phyloP scores from a whole-genome alignment of 225 moss, liverwort and hornwort species.

The Bryum argenteum region DNA sequence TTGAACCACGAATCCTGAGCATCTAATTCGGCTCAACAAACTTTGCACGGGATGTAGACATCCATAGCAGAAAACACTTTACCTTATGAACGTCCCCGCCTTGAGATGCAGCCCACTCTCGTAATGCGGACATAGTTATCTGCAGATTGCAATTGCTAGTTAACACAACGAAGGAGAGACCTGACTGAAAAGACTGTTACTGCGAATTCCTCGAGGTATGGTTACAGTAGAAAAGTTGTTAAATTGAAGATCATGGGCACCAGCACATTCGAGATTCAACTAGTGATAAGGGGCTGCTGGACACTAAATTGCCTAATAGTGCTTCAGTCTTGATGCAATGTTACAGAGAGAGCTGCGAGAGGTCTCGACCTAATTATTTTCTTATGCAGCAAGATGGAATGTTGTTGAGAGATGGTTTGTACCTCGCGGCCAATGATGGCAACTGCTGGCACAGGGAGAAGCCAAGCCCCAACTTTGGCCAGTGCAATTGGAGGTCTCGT shows the following conservation, averaged over 20 bases:
- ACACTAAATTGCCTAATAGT: too few species aligned
- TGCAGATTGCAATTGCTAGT: slow-evolving; percentile 35
- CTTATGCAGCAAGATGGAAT: not conserved
- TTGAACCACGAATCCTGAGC: not conserved
- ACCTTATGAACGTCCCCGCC: slow-evolving; percentile 93
- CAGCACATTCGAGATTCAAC: too few species aligned
- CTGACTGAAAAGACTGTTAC: too few species aligned
- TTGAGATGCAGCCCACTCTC: slow-evolving; percentile 97
- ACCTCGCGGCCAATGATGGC: slow-evolving; percentile 98
- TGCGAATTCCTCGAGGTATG: too few species aligned
- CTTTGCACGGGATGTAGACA: not conserved
- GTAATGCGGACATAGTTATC: slow-evolving; percentile 98
- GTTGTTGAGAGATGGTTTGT: not conserved
- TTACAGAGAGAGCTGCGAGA: not conserved
- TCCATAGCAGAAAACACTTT: not conserved
- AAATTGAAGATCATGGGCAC: too few species aligned
- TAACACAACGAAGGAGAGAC: not conserved
- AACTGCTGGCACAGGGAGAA: slow-evolving; percentile 86
- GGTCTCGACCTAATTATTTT: not conserved
- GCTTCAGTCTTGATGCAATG: too few species aligned
- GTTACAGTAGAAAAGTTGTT: too few species aligned
- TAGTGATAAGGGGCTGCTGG: too few species aligned
- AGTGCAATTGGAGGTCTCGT: slow-evolving; percentile 73
- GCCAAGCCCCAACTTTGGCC: slow-evolving; percentile 74
- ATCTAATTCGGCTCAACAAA: not conserved